Evolutionary conservation across 2,329 filamentous ascomycete species (phyloP).

Genomic region (Exophiala lecanii-corni): DNA sequence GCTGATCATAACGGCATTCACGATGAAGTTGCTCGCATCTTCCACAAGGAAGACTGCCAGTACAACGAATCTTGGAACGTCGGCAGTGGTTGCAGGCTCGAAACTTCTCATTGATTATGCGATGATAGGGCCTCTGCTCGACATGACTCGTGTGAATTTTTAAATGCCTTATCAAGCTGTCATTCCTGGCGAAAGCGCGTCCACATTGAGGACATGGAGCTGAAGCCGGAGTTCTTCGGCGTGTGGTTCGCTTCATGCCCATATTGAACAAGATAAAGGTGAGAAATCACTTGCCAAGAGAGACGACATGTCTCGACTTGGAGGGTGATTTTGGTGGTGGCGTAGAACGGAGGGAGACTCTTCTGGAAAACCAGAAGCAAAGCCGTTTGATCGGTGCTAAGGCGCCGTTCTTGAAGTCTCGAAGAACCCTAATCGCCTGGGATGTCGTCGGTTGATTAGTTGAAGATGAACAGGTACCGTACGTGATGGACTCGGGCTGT

Average conservation of each 20-base stretch:
- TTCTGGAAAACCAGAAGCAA: too few species aligned
- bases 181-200: constrained; percentile 19
- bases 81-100: constrained; percentile 20
- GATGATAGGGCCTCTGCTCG: constrained; percentile 19
- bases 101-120: constrained; percentile 23
- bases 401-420: neutral
- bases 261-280: constrained; percentile 1
- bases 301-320: neutral
- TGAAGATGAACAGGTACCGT: neutral
- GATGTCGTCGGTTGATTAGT: neutral
- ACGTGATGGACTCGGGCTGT: too few species aligned
- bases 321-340: too few species aligned
- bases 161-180: constrained; percentile 20
- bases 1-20: constrained; percentile 18
- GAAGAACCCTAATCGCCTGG: neutral
- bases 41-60: constrained; percentile 16
- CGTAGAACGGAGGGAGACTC: too few species aligned
- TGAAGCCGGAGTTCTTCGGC: constrained; percentile 19
- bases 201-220: constrained; percentile 22
- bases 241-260: constrained; percentile 11
- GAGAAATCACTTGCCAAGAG: neutral
- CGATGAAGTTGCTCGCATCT: constrained; percentile 17
- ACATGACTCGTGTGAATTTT: constrained; percentile 16
- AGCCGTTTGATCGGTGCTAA: neutral
- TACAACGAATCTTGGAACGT: constrained; percentile 20